Conservation (phyloP, 768 basidiomycete species). For the Royoungia palumana region DNA sequence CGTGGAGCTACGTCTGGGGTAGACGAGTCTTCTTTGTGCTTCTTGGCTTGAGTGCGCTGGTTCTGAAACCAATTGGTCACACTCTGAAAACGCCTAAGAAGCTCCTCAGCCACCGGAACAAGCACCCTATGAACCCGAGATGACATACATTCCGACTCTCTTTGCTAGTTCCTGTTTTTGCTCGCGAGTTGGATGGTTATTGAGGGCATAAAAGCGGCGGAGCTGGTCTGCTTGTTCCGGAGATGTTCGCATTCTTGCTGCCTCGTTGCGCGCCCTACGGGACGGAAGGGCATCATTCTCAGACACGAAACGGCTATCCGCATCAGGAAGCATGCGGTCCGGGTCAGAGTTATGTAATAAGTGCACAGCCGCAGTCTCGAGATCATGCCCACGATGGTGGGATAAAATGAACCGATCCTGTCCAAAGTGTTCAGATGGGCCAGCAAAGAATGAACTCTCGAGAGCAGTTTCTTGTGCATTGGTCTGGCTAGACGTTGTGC, state of each 20-base stretch:
- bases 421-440: conserved; percentile 27
- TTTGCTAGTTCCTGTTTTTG: conserved; percentile 62
- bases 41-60: conserved; percentile 74
- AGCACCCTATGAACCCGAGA: conserved; percentile 6
- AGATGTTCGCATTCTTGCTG: conserved; percentile 56
- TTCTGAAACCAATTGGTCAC: conserved; percentile 89
- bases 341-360: conserved; percentile 40
- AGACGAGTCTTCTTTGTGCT: conserved; percentile 53
- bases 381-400: conserved; percentile 32
- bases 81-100: conserved; percentile 68
- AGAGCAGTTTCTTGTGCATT: conserved; percentile 18
- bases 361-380: conserved; percentile 24
- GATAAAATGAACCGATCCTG: conserved; percentile 33
- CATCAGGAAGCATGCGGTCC: conserved; percentile 48
- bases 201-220: conserved; percentile 57
- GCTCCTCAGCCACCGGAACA: conserved; percentile 24
- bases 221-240: conserved; percentile 67
- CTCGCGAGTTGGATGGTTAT: conserved; percentile 66
- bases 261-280: conserved; percentile 29
- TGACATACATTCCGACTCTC: conserved; percentile 71
- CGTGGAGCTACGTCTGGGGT: conserved; percentile 19
- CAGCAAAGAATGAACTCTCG: conserved; percentile 32
- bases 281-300: conserved; percentile 42
- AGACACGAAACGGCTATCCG: conserved; percentile 50
- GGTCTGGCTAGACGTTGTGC: conserved; percentile 4